Percentiles rank a stretch among this genome's conserved stretches.
Conservation (phyloP, 2,329 filamentous ascomycete species). For the Xylariaceae sp. region DNA sequence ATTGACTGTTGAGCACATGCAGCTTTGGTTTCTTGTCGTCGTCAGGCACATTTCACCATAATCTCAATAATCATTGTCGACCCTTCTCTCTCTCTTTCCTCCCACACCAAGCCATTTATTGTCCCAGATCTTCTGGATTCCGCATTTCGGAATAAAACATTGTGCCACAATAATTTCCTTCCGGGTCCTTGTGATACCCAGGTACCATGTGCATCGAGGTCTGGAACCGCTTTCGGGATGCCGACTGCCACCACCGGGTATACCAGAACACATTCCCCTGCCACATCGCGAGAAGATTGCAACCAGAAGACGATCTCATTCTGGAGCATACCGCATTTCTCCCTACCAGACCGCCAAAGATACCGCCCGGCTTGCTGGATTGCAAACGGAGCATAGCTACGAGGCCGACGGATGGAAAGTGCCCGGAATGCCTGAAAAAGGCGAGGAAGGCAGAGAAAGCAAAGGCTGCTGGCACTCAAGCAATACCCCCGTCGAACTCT, state of each 20-base stretch:
- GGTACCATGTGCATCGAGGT: slow-evolving; percentile 39
- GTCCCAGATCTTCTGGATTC: neutral
- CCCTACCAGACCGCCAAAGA: slow-evolving; percentile 21
- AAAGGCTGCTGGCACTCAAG: neutral
- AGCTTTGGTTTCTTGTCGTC: neutral
- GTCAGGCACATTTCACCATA: neutral
- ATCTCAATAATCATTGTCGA: neutral
- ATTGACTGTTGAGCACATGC: neutral
- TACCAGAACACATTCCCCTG: slow-evolving; percentile 42
- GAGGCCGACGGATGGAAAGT: slow-evolving; percentile 28
- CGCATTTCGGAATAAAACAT: slow-evolving; percentile 2
- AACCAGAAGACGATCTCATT: slow-evolving; percentile 21
- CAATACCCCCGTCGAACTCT: neutral
- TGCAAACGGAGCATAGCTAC: slow-evolving; percentile 26
- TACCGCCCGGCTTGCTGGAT: slow-evolving; percentile 23
- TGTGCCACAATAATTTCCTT: slow-evolving; percentile 2
- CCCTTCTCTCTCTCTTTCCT: no score
- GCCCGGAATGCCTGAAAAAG: slow-evolving; percentile 22
- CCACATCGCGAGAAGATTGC: slow-evolving; percentile 28
- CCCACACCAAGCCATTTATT: neutral
- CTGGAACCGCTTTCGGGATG: slow-evolving; percentile 29
- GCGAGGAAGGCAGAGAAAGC: slow-evolving; percentile 4
- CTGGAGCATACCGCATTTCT: slow-evolving; percentile 29
- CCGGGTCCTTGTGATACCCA: slow-evolving; percentile 5
- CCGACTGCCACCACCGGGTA: slow-evolving; percentile 35